These are phyloP conservation scores for Streptanthus diversifolius DNA, from an alignment of 345 rosid genomes.

Conservation along the genomic window DNA sequence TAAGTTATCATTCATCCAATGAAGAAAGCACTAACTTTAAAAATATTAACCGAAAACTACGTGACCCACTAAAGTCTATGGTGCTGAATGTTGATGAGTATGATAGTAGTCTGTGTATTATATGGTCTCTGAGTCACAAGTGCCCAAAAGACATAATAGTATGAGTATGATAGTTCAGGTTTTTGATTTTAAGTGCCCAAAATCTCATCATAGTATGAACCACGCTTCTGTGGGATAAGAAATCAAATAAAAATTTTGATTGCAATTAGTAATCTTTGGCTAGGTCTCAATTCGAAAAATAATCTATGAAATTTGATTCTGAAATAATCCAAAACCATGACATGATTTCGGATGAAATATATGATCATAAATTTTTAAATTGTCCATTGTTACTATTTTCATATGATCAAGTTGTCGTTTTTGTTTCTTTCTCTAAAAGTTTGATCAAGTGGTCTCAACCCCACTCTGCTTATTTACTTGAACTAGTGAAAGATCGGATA, in stretches of 20 bases:
- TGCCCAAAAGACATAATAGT: neutral
- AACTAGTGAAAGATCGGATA: too few relatives aligned
- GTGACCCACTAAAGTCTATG: conserved; percentile 14
- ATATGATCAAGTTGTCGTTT: neutral
- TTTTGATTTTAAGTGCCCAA: too few relatives aligned
- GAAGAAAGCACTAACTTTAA: conserved; percentile 22
- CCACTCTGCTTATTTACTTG: neutral
- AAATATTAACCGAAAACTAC: neutral
- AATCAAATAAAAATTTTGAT: neutral
- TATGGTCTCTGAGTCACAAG: neutral
- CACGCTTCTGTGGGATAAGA: neutral
- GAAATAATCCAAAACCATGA: neutral
- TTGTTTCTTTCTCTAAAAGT: neutral
- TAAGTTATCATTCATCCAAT: conserved; percentile 18
- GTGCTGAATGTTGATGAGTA: neutral
- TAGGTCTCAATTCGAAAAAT: too few relatives aligned
- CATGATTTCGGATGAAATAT: neutral
- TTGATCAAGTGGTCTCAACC: neutral
- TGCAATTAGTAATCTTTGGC: neutral
- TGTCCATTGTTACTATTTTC: neutral
- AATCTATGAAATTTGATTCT: too few relatives aligned
- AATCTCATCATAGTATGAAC: too few relatives aligned
- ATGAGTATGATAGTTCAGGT: too few relatives aligned
- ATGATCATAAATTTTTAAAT: neutral
- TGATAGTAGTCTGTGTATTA: neutral